Percentiles rank a stretch among this genome's conserved stretches.
phyloP scores from a whole-genome alignment of 2,329 filamentous ascomycete genomes.

The Orbilia brochopaga region DNA sequence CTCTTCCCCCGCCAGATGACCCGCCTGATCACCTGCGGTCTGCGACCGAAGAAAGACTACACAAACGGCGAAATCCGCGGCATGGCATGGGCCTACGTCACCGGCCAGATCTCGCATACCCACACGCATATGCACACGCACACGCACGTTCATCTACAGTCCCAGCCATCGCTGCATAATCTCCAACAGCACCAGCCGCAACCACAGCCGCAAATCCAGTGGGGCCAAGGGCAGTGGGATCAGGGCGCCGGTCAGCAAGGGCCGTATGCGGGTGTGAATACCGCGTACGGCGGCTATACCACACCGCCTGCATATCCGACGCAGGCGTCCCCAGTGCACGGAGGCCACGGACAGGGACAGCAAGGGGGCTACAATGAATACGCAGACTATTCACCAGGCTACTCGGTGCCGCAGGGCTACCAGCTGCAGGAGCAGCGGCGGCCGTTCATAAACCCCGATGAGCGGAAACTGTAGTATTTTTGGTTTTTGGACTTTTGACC shows the following conservation, averaged over 20 bases:
- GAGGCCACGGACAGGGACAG: constrained; percentile 13
- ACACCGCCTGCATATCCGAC: constrained; percentile 16
- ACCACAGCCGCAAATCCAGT: constrained; percentile 7
- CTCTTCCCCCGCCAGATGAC: constrained; percentile 43
- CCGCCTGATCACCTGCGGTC: constrained; percentile 37
- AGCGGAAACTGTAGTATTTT: constrained; percentile 13
- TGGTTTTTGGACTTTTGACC: background rate
- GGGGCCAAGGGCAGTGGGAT: constrained; percentile 2
- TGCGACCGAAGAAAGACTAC: constrained; percentile 40
- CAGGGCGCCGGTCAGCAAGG: constrained; percentile 17
- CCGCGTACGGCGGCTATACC: constrained; percentile 23
- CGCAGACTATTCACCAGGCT: constrained; percentile 21
- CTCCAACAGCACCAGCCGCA: constrained; percentile 11
- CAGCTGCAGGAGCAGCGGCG: constrained; percentile 29
- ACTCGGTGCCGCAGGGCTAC: constrained; percentile 32
- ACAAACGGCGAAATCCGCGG: constrained; percentile 37
- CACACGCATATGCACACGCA: constrained; percentile 4
- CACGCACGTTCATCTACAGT: background rate
- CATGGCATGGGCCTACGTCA: constrained; percentile 23
- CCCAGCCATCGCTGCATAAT: background rate
- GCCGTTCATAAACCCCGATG: constrained; percentile 36
- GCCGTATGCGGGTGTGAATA: background rate
- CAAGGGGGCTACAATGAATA: constrained; percentile 6
- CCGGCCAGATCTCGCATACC: constrained; percentile 5
- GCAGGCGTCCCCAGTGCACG: background rate